Percentiles rank a stretch among this genome's conserved stretches.
These are phyloP conservation scores for Bodo saltans DNA, from an alignment of 78 protist species.

Conservation along the genomic window DNA sequence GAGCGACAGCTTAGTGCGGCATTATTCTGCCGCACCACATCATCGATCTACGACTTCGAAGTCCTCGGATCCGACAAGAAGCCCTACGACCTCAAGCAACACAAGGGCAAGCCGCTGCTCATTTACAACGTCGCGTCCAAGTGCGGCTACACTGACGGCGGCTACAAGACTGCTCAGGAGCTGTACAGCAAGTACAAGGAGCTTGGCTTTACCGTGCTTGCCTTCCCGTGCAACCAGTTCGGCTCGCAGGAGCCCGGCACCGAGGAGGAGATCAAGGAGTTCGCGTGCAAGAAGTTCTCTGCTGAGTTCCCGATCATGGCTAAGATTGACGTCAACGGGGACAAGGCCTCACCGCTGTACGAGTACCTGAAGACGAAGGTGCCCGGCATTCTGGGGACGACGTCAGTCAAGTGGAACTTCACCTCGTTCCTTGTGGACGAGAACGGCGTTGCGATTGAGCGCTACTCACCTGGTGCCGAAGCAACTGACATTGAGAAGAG, in stretches of 20 bases:
- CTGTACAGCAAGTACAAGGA: not conserved
- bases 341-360: slow-evolving; percentile 43
- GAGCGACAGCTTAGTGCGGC: too few species aligned
- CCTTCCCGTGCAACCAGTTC: slow-evolving; percentile 59
- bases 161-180: slow-evolving; percentile 21
- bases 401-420: slow-evolving; percentile 66
- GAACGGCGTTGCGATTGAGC: slow-evolving; percentile 29
- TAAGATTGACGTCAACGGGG: slow-evolving; percentile 65
- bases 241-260: slow-evolving; percentile 64
- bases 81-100: too few species aligned
- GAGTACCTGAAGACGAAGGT: slow-evolving; percentile 25
- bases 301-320: slow-evolving; percentile 33
- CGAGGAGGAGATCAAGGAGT: slow-evolving; percentile 40
- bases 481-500: too few species aligned
- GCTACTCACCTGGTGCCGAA: too few species aligned
- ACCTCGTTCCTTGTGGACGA: slow-evolving; percentile 42
- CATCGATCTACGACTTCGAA: too few species aligned
- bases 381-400: slow-evolving; percentile 34
- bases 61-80: too few species aligned
- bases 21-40: too few species aligned
- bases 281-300: slow-evolving; percentile 27
- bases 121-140: slow-evolving; percentile 21
- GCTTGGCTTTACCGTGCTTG: slow-evolving; percentile 3
- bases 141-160: slow-evolving; percentile 29
- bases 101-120: slow-evolving; percentile 14